Evolutionary conservation across 1,139 yeast genomes (phyloP).

Genomic region (Scheffersomyces stambukii): DNA sequence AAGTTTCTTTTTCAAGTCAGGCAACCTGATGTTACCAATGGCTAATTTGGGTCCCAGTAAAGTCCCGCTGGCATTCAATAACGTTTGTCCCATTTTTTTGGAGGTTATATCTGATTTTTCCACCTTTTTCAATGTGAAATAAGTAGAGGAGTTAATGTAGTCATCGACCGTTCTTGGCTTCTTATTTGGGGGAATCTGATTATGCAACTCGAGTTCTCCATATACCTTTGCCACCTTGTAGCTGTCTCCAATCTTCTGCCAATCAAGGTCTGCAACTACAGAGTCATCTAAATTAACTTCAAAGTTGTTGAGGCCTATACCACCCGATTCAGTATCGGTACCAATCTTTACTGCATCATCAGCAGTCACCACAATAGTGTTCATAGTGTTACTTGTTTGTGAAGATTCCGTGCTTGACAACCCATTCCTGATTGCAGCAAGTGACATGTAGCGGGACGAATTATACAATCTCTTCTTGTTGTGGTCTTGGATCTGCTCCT

Average conservation of each 20-base stretch:
- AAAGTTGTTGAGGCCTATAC: slow-evolving; percentile 52
- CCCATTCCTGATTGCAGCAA: slow-evolving; percentile 32
- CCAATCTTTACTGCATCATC: slow-evolving; percentile 52
- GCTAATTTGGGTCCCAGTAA: slow-evolving; percentile 61
- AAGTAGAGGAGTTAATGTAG: slow-evolving; percentile 32
- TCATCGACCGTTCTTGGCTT: slow-evolving; percentile 22
- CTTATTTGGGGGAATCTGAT: slow-evolving; percentile 8
- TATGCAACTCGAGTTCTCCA: slow-evolving; percentile 59
- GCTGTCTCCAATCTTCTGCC: slow-evolving; percentile 85
- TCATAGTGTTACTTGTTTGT: slow-evolving; percentile 21
- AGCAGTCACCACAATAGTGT: slow-evolving; percentile 27
- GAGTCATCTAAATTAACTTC: slow-evolving; percentile 70
- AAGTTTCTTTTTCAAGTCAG: slow-evolving; percentile 70
- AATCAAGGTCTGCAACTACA: slow-evolving; percentile 57
- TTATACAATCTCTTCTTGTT: slow-evolving; percentile 19
- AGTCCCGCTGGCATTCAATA: slow-evolving; percentile 15
- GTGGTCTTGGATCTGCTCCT: slow-evolving; percentile 21
- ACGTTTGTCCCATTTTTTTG: slow-evolving; percentile 8
- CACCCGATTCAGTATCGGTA: slow-evolving; percentile 30
- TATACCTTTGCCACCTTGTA: slow-evolving; percentile 78
- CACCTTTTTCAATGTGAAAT: slow-evolving; percentile 32
- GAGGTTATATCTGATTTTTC: slow-evolving; percentile 9
- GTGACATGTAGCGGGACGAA: slow-evolving; percentile 30
- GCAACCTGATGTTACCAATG: slow-evolving; percentile 84
- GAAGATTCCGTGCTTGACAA: slow-evolving; percentile 17